Percentiles rank a stretch among this genome's conserved stretches.
Conservation (phyloP, 148 eudicot genomes). For the Euryodendron excelsum region DNA sequence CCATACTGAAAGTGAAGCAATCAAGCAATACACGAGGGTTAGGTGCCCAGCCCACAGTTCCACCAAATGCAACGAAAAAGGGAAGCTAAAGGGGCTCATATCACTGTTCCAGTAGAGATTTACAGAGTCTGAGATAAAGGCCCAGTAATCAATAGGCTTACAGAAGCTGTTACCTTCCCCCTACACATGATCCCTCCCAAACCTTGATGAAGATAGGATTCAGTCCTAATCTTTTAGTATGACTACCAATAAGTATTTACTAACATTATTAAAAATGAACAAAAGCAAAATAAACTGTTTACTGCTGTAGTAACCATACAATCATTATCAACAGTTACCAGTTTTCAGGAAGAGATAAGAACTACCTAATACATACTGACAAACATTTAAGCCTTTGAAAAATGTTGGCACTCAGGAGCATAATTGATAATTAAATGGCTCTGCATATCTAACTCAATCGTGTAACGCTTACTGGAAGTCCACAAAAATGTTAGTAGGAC, state of each 20-base stretch:
- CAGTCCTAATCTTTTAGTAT: no score
- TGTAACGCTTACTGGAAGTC: not conserved
- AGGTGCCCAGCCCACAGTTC: not conserved
- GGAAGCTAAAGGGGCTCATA: no score
- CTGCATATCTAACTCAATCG: not conserved
- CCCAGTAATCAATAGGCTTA: no score
- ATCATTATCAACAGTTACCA: not conserved
- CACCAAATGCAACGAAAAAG: not conserved
- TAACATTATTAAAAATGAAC: no score
- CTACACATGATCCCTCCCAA: no score
- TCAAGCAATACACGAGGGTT: not conserved
- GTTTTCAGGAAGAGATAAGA: not conserved
- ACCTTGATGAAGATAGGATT: no score
- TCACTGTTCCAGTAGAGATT: not conserved
- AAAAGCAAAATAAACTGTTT: no score
- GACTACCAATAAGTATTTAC: not conserved
- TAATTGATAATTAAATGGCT: not conserved
- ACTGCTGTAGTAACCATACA: no score
- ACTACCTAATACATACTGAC: not conserved
- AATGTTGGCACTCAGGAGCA: not conserved
- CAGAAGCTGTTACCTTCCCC: no score
- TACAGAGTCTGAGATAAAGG: no score
- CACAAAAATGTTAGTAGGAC: not conserved
- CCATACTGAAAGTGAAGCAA: not conserved
- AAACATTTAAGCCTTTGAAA: not conserved